phyloP scores from a whole-genome alignment of 305 asterid genomes.

The Fraxinus platypoda region DNA sequence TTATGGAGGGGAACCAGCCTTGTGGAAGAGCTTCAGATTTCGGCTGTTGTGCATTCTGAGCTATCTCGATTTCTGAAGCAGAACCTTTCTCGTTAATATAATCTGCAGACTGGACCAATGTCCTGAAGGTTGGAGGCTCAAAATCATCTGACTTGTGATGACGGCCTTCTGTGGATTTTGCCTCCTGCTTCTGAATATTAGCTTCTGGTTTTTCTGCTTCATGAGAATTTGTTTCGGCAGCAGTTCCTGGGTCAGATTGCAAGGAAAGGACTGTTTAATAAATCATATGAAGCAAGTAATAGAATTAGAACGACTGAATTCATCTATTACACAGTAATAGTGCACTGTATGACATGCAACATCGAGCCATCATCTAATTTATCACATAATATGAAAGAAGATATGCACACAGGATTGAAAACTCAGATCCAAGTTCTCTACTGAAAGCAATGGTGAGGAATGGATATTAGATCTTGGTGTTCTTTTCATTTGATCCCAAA shows the following conservation, averaged over 20 bases:
- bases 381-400: not conserved
- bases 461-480: not conserved
- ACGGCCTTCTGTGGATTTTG: conserved; percentile 27
- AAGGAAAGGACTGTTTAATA: conserved; percentile 35
- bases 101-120: conserved; percentile 54
- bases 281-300: not conserved
- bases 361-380: conserved; percentile 6
- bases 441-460: not conserved
- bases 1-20: conserved; percentile 76
- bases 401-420: not conserved
- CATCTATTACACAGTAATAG: not conserved
- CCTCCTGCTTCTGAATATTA: conserved; percentile 41
- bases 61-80: conserved; percentile 55
- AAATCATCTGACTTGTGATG: conserved; percentile 44
- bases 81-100: conserved; percentile 21
- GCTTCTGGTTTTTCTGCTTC: conserved; percentile 38
- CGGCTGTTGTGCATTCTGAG: conserved; percentile 37
- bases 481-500: not conserved
- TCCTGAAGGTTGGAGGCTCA: conserved; percentile 80
- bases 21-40: conserved; percentile 55
- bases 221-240: conserved; percentile 27
- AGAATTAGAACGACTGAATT: conserved; percentile 13
- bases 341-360: not conserved
- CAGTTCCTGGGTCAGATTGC: conserved; percentile 34
- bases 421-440: not conserved